Base-by-base conservation (phyloP, 169 alveolate species). In the Cryptosporidium meleagridis region DNA sequence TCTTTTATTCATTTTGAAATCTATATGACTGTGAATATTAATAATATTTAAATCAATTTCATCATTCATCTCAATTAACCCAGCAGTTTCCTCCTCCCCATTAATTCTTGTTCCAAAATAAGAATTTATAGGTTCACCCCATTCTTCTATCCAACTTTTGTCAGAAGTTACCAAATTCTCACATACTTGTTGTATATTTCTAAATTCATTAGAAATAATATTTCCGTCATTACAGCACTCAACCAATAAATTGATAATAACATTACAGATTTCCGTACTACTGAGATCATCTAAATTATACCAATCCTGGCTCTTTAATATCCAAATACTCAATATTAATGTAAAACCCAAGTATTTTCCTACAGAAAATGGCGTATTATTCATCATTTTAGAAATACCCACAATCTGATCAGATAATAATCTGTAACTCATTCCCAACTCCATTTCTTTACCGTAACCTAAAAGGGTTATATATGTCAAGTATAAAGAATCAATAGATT, bases 261-360 rank as follows among this genome's bases (percentile, higher is more conserved):
- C 39, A 33, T 80, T 65, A 23, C 89, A 80, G 5, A 80, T 35
- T 12, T 80, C 65, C 3, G 70, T 61, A 16, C 67, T 48, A 26
- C 70, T 26, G 4, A 80, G 48, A n/a, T 80, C 69, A 39, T 80
- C 67, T 29, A 80, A 44, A 44, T 80, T 80, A 31, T 67, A 80
- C 89, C 89, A 80, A 29, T 80, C 75, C 48, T 51, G 44, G 33
- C 80, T 80, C 53, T 62, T 59, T 26, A 41, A 59, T 26, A 80
- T 62, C 55, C 59, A 41, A 9, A 80, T 65, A 37, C 89, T 65
- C 55, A 80, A 59, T 62, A 80, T 80, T 26, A 80, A 31, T 8
- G 65, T 26, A 23, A 26, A 65, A 5, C 73, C 75, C 48, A 62
- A 65, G 39, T 62, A 80, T 39, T 65, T 80, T 48, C 80, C 33